Base-by-base conservation (phyloP, 2,329 filamentous ascomycete species). In the Biscogniauxia marginata region DNA sequence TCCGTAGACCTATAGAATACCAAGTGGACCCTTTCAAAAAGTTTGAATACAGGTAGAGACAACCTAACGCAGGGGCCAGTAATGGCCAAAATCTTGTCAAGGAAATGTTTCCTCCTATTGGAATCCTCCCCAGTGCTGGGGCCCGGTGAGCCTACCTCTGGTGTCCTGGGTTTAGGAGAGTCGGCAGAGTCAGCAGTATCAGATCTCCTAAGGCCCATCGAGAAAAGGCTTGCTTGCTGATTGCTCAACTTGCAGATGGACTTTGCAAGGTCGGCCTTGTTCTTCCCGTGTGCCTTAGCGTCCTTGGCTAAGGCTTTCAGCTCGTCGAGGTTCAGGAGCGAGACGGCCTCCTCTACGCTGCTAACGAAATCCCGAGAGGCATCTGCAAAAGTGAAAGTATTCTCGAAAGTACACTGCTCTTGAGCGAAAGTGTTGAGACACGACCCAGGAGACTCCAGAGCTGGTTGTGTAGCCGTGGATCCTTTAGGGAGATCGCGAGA, bases 1-100 rank as follows among this genome's bases (percentile, higher is more conserved):
- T 96, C 90, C 0, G 91, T 96, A 8, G 93, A 97, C 56, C 93
- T 84, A 72, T 98, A 98, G 71, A 97, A 99, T 23, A 99, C 92
- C 2, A 99, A 77, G 74, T 98, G 95, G 0, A 98, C 92, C 22
- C 95, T 85, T 71, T 97, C 92, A 66, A 99, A 99, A 0, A 99
- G 81, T 66, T 87, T 91, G 60, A 92, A 83, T 0, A 87, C 82
- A 0, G 83, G 75, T 0, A 87, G 74, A 0, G 91, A 91, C 11
- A 99, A 82, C 39, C 93, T 83, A 58, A 98, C 87, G 62, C 93
- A 96, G 13, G 91, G 85, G 0, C 95, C 95, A 0, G 90, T 89
- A 55, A 87, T 86, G 24, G 81, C 80, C 63, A 93, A 74, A 45
- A 96, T 93, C 72, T 91, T 96, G 49, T 81, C 78, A 1, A 91